phyloP scores from a whole-genome alignment of 148 eudicot genomes.

The Gaultheria prostrata region DNA sequence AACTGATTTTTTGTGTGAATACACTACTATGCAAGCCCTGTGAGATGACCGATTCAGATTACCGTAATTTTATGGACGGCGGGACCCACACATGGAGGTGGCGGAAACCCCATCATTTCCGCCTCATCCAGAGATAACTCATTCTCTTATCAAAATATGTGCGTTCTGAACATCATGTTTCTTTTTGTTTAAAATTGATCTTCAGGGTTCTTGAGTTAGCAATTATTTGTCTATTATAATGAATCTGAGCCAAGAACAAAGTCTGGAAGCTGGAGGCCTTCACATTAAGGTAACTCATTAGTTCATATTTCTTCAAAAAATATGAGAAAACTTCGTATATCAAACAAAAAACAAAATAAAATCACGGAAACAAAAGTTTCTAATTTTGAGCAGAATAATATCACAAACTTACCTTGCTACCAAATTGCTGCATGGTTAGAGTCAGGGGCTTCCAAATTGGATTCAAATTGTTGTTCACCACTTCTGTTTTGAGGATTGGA shows the following conservation, averaged over 20 bases:
- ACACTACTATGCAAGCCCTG: too few relatives aligned
- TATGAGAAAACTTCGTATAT: neutral
- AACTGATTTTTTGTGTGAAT: too few relatives aligned
- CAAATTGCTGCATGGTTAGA: constrained; percentile 70
- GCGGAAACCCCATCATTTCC: too few relatives aligned
- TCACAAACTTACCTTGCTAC: constrained; percentile 62
- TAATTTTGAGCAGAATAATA: constrained; percentile 16
- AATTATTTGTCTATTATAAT: neutral
- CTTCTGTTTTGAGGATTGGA: constrained; percentile 89
- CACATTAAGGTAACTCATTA: neutral
- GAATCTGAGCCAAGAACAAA: neutral
- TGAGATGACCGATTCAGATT: too few relatives aligned
- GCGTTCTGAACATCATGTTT: neutral
- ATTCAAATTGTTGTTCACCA: constrained; percentile 70
- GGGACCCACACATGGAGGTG: too few relatives aligned
- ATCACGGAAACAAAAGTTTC: neutral
- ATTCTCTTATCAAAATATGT: neutral
- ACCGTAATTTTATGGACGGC: too few relatives aligned
- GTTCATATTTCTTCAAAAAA: neutral
- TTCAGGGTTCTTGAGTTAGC: neutral
- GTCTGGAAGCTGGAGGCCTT: neutral
- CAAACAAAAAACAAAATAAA: neutral
- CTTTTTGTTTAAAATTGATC: neutral
- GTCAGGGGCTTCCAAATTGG: constrained; percentile 81
- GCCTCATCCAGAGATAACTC: too few relatives aligned